Evolutionary conservation across 345 rosid species (phyloP), one percentile per base, ranked within the genome.

Genomic region (Populus simonii): DNA sequence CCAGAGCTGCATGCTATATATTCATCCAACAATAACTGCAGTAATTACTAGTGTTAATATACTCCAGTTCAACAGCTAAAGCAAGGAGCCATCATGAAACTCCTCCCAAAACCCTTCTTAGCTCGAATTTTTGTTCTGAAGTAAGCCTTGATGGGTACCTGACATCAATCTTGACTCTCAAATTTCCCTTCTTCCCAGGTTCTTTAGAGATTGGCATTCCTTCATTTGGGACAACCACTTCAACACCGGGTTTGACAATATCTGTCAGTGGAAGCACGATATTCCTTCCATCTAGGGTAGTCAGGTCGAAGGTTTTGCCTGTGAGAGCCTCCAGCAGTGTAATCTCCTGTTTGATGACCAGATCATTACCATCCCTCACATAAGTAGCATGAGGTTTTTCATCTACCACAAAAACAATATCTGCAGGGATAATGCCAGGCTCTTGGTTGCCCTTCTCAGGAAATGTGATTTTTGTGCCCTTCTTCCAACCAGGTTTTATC

Each of bases 401-500:
- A 74, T 92, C 94, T 38, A 95, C 79, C 57, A 95, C 84, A 29
- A 93, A 95, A 6, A 93, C 80, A 39, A 95, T 77, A 84, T 95
- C 98, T 3, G 99, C 90, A 5, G 98, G 94, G 72, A 90, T 84
- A 77, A 87, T 78, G 39, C 93, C 92, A 76, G 93, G 92, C 84
- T 88, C 98, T 83, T 92, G 91, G 75, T 92, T 93, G 71, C 97
- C 99, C 82, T 89, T 95, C 83, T 92, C 92, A 35, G 92, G 92
- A 69, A 95, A 93, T 62, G 97, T 95, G 62, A 95, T 91, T 86
- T 91, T 95, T 31, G 97, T 93, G 68, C 99, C 98, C 86, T 86
- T 93, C 90, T 95, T 93, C 99, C 99, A 95, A 67, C 99, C 99
- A 33, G 98, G 93, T 86, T 86, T 95, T 83, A 95, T 83, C 73